These are phyloP conservation scores for Fraxinus dipetala DNA, from an alignment of 305 asterid species.

Conservation along the genomic window DNA sequence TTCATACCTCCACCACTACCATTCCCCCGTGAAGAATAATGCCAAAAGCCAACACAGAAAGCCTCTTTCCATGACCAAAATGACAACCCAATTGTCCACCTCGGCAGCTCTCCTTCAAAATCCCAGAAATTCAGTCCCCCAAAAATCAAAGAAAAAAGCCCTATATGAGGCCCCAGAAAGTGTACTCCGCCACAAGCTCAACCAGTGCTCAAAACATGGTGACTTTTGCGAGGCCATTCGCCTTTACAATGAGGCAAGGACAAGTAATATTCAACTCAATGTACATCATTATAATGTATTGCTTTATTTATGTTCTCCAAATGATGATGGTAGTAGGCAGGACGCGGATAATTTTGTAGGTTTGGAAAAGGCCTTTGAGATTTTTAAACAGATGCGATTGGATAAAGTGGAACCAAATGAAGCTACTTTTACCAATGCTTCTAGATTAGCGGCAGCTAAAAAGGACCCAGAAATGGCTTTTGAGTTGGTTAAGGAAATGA, in stretches of 20 bases:
- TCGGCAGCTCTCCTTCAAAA: conserved; percentile 40
- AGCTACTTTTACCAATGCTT: conserved; percentile 87
- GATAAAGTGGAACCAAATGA: conserved; percentile 75
- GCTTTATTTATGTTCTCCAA: conserved; percentile 57
- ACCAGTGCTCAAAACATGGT: conserved; percentile 58
- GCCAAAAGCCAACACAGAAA: conserved; percentile 21
- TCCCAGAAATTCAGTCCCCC: conserved; percentile 24
- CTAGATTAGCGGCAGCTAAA: conserved; percentile 81
- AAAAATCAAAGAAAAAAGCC: conserved; percentile 41
- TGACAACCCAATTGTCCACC: conserved; percentile 38
- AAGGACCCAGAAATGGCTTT: conserved; percentile 85
- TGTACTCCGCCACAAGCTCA: conserved; percentile 56
- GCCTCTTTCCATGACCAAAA: conserved; percentile 38
- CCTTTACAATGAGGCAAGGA: conserved; percentile 70
- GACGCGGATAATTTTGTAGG: conserved; percentile 24
- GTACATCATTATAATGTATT: conserved; percentile 59
- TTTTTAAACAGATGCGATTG: conserved; percentile 58
- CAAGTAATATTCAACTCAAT: conserved; percentile 39
- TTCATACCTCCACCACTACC: conserved; percentile 17
- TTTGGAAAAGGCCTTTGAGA: conserved; percentile 64
- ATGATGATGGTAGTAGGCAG: conserved; percentile 23
- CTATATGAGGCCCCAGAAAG: conserved; percentile 51
- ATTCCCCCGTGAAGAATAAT: conserved; percentile 23
- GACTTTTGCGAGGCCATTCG: conserved; percentile 63
- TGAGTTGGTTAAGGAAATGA: conserved; percentile 70